These are phyloP conservation scores for Geotrichum reessii DNA, from an alignment of 1,139 yeast species.

Conservation along the genomic window DNA sequence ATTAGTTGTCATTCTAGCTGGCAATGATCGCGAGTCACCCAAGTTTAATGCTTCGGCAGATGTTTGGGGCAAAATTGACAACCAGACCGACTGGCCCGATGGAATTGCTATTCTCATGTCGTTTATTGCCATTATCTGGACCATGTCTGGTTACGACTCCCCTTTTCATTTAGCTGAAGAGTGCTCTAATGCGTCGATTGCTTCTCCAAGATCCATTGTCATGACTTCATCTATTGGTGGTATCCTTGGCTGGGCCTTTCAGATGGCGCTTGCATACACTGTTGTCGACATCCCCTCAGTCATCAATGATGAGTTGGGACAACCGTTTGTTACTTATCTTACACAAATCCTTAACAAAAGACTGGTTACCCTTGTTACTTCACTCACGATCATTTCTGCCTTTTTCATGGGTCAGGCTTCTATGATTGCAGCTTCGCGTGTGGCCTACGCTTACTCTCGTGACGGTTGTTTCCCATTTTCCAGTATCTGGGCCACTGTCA, in stretches of 20 bases:
- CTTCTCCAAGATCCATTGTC: slow-evolving; percentile 64
- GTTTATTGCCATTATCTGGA: slow-evolving; percentile 66
- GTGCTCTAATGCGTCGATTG: slow-evolving; percentile 57
- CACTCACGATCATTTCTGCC: slow-evolving; percentile 55
- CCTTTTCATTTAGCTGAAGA: slow-evolving; percentile 73
- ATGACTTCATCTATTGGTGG: slow-evolving; percentile 62
- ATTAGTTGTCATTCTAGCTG: slow-evolving; percentile 53
- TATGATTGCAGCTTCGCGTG: slow-evolving; percentile 65
- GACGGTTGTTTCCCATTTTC: slow-evolving; percentile 66
- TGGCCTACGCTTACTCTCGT: slow-evolving; percentile 62
- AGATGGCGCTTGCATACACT: slow-evolving; percentile 63
- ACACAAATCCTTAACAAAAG: slow-evolving; percentile 46
- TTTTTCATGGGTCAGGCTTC: slow-evolving; percentile 68
- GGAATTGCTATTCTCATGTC: slow-evolving; percentile 59
- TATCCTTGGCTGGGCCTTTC: slow-evolving; percentile 54
- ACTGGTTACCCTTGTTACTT: slow-evolving; percentile 50
- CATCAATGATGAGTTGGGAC: slow-evolving; percentile 53
- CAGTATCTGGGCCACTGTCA: slow-evolving; percentile 49
- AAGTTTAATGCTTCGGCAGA: slow-evolving; percentile 48
- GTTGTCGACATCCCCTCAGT: slow-evolving; percentile 50
- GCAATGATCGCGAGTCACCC: slow-evolving; percentile 46
- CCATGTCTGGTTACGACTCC: slow-evolving; percentile 71
- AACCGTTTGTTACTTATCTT: slow-evolving; percentile 58
- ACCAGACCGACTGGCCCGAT: slow-evolving; percentile 62
- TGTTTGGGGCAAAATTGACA: slow-evolving; percentile 54